Evolutionary conservation across 352 stramenopile species (phyloP).

Genomic region (Nothophytophthora sp.): DNA sequence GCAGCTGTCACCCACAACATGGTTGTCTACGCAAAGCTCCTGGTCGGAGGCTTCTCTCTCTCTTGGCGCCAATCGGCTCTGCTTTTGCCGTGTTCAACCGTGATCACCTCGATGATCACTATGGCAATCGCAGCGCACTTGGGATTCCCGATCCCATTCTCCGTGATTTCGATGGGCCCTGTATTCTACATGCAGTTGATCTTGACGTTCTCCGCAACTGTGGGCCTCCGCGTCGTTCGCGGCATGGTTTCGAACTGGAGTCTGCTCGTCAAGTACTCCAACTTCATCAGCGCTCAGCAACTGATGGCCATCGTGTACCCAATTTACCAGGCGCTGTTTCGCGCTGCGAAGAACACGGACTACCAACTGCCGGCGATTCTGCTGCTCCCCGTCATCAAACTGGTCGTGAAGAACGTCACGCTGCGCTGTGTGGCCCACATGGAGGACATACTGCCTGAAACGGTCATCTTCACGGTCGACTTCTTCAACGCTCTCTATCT

Average conservation of each 20-base stretch:
- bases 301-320: conserved; percentile 10
- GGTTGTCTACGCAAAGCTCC: not conserved
- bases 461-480: not conserved
- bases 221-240: not conserved
- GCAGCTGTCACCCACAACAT: not conserved
- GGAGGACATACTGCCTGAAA: conserved; percentile 7
- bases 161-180: no score
- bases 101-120: not conserved
- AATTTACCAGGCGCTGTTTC: conserved; percentile 13
- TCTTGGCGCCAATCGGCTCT: not conserved
- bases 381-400: conserved; percentile 4
- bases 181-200: no score
- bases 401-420: conserved; percentile 6
- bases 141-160: not conserved
- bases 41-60: not conserved
- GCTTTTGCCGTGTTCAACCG: no score
- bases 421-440: not conserved
- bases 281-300: not conserved
- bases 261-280: not conserved
- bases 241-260: not conserved
- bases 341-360: not conserved
- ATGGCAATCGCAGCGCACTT: not conserved
- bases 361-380: conserved; percentile 3
- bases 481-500: conserved; percentile 6
- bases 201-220: no score